phyloP scores from a whole-genome alignment of 2,329 filamentous ascomycete species.

The Aspergillus aculeatus region DNA sequence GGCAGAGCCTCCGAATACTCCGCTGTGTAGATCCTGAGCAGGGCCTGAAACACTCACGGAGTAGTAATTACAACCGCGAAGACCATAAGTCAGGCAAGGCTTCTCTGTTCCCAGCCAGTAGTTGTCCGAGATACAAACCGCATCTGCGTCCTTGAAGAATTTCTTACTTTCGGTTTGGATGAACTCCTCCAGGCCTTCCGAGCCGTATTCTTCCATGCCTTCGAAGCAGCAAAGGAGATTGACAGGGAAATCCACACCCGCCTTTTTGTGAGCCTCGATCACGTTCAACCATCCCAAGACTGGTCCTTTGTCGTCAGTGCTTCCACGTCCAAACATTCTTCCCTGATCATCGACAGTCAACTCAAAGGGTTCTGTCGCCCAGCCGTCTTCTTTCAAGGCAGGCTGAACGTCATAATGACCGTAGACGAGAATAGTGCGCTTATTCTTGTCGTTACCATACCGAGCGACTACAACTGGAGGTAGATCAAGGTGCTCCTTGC shows the following conservation, averaged over 20 bases:
- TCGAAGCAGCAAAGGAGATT: conserved; percentile 99
- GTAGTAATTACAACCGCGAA: conserved; percentile 98
- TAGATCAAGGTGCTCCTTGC: conserved; percentile 84
- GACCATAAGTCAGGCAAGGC: conserved; percentile 94
- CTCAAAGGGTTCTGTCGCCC: conserved; percentile 91
- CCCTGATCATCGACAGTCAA: conserved; percentile 84
- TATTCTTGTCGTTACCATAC: conserved; percentile 88
- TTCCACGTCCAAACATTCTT: conserved; percentile 93
- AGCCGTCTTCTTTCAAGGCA: conserved; percentile 87
- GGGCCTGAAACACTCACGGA: conserved; percentile 86
- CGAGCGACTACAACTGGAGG: conserved; percentile 89
- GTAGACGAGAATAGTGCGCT: conserved; percentile 94
- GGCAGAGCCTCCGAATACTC: conserved; percentile 92
- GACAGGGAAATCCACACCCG: conserved; percentile 89
- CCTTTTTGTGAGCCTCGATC: conserved; percentile 96
- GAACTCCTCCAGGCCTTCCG: conserved; percentile 91
- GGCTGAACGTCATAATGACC: conserved; percentile 99
- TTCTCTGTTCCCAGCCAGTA: conserved; percentile 99
- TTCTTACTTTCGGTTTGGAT: conserved; percentile 88
- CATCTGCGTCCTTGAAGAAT: conserved; percentile 93
- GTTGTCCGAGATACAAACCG: conserved; percentile 98
- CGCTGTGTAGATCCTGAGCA: conserved; percentile 90
- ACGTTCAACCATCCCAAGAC: conserved; percentile 97
- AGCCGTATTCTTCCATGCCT: conserved; percentile 99
- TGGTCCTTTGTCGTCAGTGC: conserved; percentile 96